Percentiles rank a stretch among this genome's conserved stretches.
Evolutionary conservation across 2,329 filamentous ascomycete species (phyloP).

Genomic region (Microdochium bolleyi): DNA sequence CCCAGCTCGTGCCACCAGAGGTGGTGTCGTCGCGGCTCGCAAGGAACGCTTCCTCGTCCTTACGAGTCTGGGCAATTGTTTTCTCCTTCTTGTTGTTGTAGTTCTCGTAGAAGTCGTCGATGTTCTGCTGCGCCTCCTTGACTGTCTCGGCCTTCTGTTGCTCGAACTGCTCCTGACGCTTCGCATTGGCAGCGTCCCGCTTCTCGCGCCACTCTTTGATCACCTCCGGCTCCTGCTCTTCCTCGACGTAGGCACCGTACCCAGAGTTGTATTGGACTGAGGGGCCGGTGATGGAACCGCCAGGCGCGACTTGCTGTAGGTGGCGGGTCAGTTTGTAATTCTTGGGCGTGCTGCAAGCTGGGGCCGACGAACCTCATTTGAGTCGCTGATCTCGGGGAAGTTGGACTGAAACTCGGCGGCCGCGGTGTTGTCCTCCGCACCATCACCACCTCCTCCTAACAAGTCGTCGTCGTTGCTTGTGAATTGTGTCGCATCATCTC

Average conservation of each 20-base stretch:
- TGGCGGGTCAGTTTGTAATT: neutral
- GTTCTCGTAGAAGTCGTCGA: conserved; percentile 99
- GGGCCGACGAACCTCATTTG: conserved; percentile 53
- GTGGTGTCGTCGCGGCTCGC: conserved; percentile 85
- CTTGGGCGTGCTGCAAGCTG: neutral
- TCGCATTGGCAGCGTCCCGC: conserved; percentile 73
- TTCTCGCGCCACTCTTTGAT: conserved; percentile 89
- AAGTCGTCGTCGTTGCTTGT: conserved; percentile 70
- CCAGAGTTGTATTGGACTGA: conserved; percentile 56
- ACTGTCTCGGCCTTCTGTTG: conserved; percentile 79
- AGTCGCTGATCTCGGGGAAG: conserved; percentile 69
- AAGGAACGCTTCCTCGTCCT: conserved; percentile 90
- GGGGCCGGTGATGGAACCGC: conserved; percentile 72
- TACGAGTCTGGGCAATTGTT: conserved; percentile 75
- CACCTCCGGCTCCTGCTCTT: conserved; percentile 82
- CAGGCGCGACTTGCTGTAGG: conserved; percentile 59
- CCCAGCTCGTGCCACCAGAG: conserved; percentile 94
- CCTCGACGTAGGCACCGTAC: conserved; percentile 44
- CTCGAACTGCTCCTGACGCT: conserved; percentile 77
- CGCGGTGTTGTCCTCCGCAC: conserved; percentile 36
- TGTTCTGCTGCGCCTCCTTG: conserved; percentile 83
- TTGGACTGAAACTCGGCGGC: conserved; percentile 67
- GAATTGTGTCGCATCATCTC: conserved; percentile 91
- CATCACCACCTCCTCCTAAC: conserved; percentile 33
- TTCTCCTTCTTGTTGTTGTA: conserved; percentile 99